Evolutionary conservation across 768 basidiomycete genomes (phyloP).

Genomic region (Pholiota molesta): DNA sequence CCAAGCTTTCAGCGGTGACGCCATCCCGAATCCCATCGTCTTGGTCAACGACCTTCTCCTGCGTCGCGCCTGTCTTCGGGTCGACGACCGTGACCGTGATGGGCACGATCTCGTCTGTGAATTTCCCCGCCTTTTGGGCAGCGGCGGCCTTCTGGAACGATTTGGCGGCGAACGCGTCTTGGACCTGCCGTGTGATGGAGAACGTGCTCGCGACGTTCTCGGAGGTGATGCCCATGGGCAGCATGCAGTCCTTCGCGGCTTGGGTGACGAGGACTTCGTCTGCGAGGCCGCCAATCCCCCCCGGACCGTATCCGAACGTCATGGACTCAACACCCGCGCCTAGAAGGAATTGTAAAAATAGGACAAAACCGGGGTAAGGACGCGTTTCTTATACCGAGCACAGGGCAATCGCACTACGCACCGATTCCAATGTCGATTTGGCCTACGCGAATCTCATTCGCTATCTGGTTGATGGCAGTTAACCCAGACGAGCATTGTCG

Average conservation of each 20-base stretch:
- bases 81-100: constrained; percentile 70
- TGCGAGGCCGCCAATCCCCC: constrained; percentile 59
- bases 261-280: constrained; percentile 65
- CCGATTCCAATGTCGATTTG: constrained; percentile 93
- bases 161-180: constrained; percentile 83
- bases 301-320: constrained; percentile 74
- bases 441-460: constrained; percentile 74
- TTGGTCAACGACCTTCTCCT: constrained; percentile 67
- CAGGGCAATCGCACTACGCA: constrained; percentile 33
- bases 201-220: constrained; percentile 88
- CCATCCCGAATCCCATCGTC: constrained; percentile 91
- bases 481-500: constrained; percentile 91
- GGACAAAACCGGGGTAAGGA: constrained; percentile 1
- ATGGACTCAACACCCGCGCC: constrained; percentile 91
- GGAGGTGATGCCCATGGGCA: constrained; percentile 93
- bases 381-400: neutral
- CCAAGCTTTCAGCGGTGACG: constrained; percentile 75
- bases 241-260: constrained; percentile 78
- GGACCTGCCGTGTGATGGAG: constrained; percentile 67
- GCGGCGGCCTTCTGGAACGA: constrained; percentile 85
- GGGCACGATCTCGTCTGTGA: constrained; percentile 84
- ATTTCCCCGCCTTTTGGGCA: constrained; percentile 80
- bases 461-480: constrained; percentile 80
- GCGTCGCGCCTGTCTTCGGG: constrained; percentile 71
- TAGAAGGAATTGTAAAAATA: constrained; percentile 25